Percentiles rank a stretch among this genome's conserved stretches.
These are phyloP conservation scores for Rhododendron kiyosumense DNA, from an alignment of 148 eudicot species.

Conservation along the genomic window DNA sequence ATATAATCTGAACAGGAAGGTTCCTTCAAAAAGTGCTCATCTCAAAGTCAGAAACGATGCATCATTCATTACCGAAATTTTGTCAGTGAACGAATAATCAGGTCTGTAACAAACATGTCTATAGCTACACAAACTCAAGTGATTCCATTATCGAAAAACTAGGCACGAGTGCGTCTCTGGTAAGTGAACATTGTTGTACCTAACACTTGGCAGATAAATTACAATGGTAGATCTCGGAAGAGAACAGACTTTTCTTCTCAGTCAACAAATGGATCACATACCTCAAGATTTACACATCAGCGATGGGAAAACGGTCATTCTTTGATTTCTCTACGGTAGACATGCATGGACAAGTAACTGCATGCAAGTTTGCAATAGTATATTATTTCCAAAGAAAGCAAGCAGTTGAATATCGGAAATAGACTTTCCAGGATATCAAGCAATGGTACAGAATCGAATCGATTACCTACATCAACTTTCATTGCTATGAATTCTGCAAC, in stretches of 20 bases:
- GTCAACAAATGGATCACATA: neutral
- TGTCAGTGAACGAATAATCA: neutral
- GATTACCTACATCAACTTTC: neutral
- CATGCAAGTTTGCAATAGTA: neutral
- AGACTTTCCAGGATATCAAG: neutral
- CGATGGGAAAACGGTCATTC: neutral
- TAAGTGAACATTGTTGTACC: neutral
- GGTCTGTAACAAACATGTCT: neutral
- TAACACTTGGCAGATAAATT: neutral
- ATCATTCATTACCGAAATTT: neutral
- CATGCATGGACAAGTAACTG: neutral
- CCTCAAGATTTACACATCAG: neutral
- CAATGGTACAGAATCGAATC: neutral
- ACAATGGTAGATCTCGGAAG: neutral
- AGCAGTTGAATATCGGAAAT: neutral
- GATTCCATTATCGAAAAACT: neutral
- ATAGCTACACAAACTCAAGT: neutral
- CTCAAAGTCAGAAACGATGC: neutral
- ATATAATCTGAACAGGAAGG: neutral
- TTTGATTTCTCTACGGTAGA: slow-evolving; percentile 2
- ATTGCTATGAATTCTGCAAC: neutral
- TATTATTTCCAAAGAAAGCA: too few relatives aligned
- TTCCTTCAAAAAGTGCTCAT: neutral
- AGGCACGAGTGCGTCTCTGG: neutral
- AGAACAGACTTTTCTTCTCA: too few relatives aligned